These are phyloP conservation scores for Sugiyamaella novakii DNA, from an alignment of 1,139 yeast species.

Conservation along the genomic window DNA sequence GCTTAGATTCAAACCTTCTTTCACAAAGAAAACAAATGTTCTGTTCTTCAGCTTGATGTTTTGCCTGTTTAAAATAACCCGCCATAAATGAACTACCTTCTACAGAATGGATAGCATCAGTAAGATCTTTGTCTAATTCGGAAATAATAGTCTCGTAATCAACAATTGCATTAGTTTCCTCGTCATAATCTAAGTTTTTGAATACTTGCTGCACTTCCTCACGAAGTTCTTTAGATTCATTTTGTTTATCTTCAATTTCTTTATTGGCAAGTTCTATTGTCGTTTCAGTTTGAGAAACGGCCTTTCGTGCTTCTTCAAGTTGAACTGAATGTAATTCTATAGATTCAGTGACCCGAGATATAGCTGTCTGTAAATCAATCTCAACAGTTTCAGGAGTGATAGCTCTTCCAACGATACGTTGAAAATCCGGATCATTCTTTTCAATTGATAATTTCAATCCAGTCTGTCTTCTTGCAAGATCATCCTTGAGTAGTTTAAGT, in stretches of 20 bases:
- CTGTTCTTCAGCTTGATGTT: conserved; percentile 54
- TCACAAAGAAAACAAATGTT: conserved; percentile 62
- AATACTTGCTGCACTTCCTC: conserved; percentile 30
- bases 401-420: conserved; percentile 30
- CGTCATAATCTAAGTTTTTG: conserved; percentile 3
- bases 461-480: conserved; percentile 38
- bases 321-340: background rate
- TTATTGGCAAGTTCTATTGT: conserved; percentile 26
- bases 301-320: conserved; percentile 15
- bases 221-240: conserved; percentile 27
- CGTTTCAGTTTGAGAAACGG: conserved; percentile 19
- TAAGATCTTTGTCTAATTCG: conserved; percentile 64
- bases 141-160: conserved; percentile 37
- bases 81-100: conserved; percentile 68
- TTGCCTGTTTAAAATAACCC: conserved; percentile 64
- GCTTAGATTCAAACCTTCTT: conserved; percentile 53
- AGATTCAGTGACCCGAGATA: background rate
- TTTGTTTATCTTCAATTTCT: conserved; percentile 28
- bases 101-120: conserved; percentile 59
- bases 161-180: conserved; percentile 7
- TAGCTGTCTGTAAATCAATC: conserved; percentile 21
- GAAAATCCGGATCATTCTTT: conserved; percentile 26
- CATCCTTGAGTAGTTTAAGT: conserved; percentile 49
- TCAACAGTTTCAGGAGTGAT: conserved; percentile 32
- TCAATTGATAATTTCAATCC: conserved; percentile 38